Evolutionary conservation across 306 rosid species (phyloP).

Genomic region (Quercus suber): DNA sequence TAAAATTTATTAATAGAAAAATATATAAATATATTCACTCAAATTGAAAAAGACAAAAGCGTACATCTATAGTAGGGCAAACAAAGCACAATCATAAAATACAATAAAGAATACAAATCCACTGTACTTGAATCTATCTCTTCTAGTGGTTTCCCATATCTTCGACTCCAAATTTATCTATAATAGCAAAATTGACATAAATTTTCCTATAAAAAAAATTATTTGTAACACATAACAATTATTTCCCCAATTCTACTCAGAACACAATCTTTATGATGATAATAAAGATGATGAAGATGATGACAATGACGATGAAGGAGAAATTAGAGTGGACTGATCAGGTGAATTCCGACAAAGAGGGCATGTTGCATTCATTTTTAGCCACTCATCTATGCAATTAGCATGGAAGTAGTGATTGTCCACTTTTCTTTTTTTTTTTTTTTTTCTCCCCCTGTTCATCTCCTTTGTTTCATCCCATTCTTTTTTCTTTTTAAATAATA

Average conservation of each 20-base stretch:
- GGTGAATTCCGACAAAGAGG: slow-evolving; percentile 72
- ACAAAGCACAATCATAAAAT: too few relatives aligned
- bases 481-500: too few relatives aligned
- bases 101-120: background rate
- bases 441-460: too few relatives aligned
- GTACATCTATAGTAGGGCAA: too few relatives aligned
- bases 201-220: background rate
- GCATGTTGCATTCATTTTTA: slow-evolving; percentile 61
- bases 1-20: too few relatives aligned
- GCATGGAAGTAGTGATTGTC: slow-evolving; percentile 65
- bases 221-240: background rate
- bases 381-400: slow-evolving; percentile 70
- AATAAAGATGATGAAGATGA: slow-evolving; percentile 8
- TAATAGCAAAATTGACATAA: background rate
- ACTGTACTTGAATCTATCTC: background rate
- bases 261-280: background rate
- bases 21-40: too few relatives aligned
- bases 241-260: background rate
- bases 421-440: too few relatives aligned
- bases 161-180: background rate
- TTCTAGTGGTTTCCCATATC: background rate
- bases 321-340: background rate
- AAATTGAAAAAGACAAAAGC: too few relatives aligned
- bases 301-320: slow-evolving; percentile 30
- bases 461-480: too few relatives aligned